Conservation (phyloP, 441 rosid species). For the Melastoma candidum region DNA sequence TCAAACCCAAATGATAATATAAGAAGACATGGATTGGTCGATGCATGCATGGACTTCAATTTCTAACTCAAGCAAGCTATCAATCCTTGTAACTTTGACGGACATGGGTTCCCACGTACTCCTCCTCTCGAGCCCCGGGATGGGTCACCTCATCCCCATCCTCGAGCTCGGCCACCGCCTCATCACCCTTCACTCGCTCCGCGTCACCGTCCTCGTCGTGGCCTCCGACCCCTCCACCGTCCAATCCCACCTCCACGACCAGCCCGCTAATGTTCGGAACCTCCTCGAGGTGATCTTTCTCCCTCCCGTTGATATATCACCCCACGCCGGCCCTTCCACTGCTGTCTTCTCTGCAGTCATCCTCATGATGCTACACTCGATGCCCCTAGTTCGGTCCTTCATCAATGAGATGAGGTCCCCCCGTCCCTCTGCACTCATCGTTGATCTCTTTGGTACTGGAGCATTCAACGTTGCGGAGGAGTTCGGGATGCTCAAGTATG, state of each 20-base stretch:
- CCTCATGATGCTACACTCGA: constrained; percentile 2
- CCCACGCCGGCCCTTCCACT: background rate
- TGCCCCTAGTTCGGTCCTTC: background rate
- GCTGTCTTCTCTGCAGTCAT: background rate
- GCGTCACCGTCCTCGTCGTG: background rate
- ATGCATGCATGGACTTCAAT: too few species aligned
- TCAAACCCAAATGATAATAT: too few species aligned
- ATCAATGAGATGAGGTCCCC: background rate
- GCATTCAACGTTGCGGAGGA: background rate
- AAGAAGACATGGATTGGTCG: too few species aligned
- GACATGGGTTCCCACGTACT: background rate
- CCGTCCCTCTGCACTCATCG: background rate
- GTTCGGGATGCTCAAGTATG: constrained; percentile 3
- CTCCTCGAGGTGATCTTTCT: background rate
- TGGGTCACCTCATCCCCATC: background rate
- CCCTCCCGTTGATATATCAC: background rate
- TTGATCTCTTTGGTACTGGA: background rate
- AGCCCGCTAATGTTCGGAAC: background rate
- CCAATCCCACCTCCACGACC: background rate
- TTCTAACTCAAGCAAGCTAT: too few species aligned
- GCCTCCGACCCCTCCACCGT: background rate
- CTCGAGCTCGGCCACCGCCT: constrained; percentile 2
- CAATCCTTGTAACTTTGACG: too few species aligned
- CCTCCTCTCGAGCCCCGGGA: constrained; percentile 7
- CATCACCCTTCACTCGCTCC: background rate